Evolutionary conservation across 176 grass and related monocot genomes (phyloP), one percentile per base, ranked within the genome.

Genomic region (Secale cereale): DNA sequence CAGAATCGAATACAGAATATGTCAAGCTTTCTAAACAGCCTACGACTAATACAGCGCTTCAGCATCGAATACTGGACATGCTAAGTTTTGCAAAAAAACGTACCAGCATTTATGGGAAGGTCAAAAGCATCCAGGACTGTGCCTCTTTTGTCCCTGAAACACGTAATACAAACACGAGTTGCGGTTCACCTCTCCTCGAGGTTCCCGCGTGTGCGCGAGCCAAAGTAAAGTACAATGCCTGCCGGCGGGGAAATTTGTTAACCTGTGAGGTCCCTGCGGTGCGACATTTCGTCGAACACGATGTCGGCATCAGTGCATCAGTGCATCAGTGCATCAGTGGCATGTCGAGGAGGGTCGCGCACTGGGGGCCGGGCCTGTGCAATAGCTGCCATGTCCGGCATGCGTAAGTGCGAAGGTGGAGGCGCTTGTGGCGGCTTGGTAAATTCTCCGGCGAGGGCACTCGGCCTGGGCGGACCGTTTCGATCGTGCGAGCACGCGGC

Each of bases 271-370:
- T 69, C 25, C 26, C 6, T 43, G 30, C 57, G 45, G 14, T 4
- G 86, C 72, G 50, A 48, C 72, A 59, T 82, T 77, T 69, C 72
- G 79, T 77, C 79, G 36, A 87, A 7, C 79, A 77, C 0, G 2
- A 3, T 4, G 20, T 10, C 20, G 15, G 22, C 80, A 20, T 37
- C 7, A 17, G 6, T 13, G 69, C 33, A 39, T 70, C 6, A n/a
- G n/a, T n/a, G 22, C 80, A 20, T 37, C 7, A 17, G 6, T 13
- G 69, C 33, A 39, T 70, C 6, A n/a, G 0, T 11, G 33, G 22
- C 68, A 41, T 41, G 36, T 8, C 68, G 11, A 36, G 4, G 20
- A 52, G 54, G 23, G 14, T 29, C 23, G 39, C 0, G 3, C 30
- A 10, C 12, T 7, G 14, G 15, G 3, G 59, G n/a, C 19, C 37